Evolutionary conservation across 2,329 filamentous ascomycete species (phyloP), one percentile per base, ranked within the genome.

Genomic region (Fusarium sp.): DNA sequence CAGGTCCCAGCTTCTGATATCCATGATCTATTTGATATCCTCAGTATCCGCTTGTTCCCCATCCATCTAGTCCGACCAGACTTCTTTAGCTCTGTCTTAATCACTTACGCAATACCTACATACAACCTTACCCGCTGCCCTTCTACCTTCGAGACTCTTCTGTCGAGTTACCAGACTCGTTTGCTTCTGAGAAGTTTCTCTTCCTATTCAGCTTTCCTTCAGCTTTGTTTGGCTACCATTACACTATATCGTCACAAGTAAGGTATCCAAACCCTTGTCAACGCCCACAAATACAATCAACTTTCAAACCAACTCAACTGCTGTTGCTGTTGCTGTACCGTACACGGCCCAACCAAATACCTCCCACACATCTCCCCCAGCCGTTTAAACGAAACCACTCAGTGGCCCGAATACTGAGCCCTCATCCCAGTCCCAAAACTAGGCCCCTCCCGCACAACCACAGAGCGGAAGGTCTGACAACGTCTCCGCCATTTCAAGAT

Each of bases 141-240:
- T 63, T 41, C 20, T 55, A 36, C 47, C 36, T 39, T 10, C 26
- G n/a, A 54, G 31, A 17, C 35, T 44, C 26, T n/a, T 54, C 63
- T 36, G 14, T 54, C 17, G 55, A 54, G 67, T 71, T 71, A 58
- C 51, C 52, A 70, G 67, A 70, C 59, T 70, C 52, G 24, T 45
- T 65, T 26, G 7, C 38, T 45, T 15, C 39, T 48, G 26, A 57
- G 36, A 26, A 39, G 35, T 39, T 26, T 38, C 35, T 54, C 38
- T 22, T 49, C n/a, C 54, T 49, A 31, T 47, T 35, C 52, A 47
- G 42, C 41, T 56, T 54, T 35, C n/a, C 41, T 33, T 38, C 36
- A 4, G 24, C 42, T 41, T 56, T 57, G 41, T 31, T 51, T 31
- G 52, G 22, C 18, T 26, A 24, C 26, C 26, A 22, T 51, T 12